These are phyloP conservation scores for Fusarium sp. DNA, from an alignment of 2,329 filamentous ascomycete species.

Conservation along the genomic window DNA sequence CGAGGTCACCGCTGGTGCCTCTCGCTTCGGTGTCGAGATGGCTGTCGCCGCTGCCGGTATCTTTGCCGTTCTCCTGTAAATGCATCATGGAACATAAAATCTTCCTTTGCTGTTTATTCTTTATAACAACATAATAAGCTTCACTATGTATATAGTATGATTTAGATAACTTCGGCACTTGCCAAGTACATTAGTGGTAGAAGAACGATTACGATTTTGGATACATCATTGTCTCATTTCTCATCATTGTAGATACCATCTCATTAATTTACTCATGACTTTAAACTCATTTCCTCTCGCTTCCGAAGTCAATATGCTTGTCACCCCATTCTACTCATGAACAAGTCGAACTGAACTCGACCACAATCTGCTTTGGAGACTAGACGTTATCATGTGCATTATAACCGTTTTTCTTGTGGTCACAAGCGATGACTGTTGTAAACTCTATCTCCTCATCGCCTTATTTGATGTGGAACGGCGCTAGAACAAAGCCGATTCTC, in stretches of 20 bases:
- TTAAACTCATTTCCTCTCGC: neutral
- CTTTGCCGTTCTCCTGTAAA: conserved; percentile 51
- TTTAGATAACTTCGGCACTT: conserved; percentile 41
- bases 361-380: neutral
- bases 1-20: conserved; percentile 48
- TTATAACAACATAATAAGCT: conserved; percentile 44
- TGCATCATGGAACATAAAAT: conserved; percentile 28
- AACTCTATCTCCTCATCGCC: conserved; percentile 20
- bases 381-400: neutral
- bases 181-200: conserved; percentile 33
- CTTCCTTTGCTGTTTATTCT: conserved; percentile 40
- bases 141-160: conserved; percentile 48
- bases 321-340: neutral
- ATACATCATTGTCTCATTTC: conserved; percentile 26
- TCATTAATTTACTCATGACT: conserved; percentile 3
- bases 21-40: conserved; percentile 47
- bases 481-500: conserved; percentile 23
- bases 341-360: neutral
- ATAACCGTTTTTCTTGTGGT: neutral
- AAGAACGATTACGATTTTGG: conserved; percentile 45
- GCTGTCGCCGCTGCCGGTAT: conserved; percentile 49
- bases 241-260: conserved; percentile 26
- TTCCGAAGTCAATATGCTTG: neutral
- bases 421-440: neutral
- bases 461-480: neutral